Evolutionary conservation across 225 moss, liverwort and hornwort genomes (phyloP).

Genomic region (Pleurozium schreberi): DNA sequence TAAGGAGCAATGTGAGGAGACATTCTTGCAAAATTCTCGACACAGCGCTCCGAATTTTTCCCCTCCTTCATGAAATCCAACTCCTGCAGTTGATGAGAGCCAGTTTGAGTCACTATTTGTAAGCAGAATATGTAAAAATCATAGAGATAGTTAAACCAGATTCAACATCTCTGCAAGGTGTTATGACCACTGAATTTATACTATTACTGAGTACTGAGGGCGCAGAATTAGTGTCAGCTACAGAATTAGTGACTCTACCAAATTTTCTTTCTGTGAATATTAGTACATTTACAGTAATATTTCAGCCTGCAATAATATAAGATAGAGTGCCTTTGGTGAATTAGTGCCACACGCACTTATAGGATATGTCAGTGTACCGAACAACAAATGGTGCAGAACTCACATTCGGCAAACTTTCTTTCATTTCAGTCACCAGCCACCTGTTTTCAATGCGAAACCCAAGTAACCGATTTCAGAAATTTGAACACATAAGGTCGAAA

Average conservation of each 20-base stretch:
- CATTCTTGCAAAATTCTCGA: conserved; percentile 35
- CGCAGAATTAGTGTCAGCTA: neutral
- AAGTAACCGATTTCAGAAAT: neutral
- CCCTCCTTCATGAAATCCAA: conserved; percentile 69
- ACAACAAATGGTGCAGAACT: neutral
- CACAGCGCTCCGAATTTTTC: conserved; percentile 45
- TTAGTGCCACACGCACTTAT: neutral
- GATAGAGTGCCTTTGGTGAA: neutral
- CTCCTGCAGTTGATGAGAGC: conserved; percentile 14
- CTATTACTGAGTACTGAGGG: neutral
- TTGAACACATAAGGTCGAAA: neutral
- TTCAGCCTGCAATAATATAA: neutral
- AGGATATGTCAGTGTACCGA: neutral
- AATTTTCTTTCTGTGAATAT: neutral
- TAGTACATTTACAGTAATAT: neutral
- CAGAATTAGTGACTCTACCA: neutral
- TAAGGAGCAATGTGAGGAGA: conserved; percentile 46
- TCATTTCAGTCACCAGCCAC: conserved; percentile 64
- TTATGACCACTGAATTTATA: neutral
- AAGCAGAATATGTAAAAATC: neutral
- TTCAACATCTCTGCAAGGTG: neutral
- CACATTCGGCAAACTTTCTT: conserved; percentile 63
- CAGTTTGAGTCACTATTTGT: neutral
- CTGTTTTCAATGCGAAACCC: conserved; percentile 7
- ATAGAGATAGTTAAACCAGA: neutral